Evolutionary conservation across 2,329 filamentous ascomycete species (phyloP).

Genomic region (Clarireedia paspali): DNA sequence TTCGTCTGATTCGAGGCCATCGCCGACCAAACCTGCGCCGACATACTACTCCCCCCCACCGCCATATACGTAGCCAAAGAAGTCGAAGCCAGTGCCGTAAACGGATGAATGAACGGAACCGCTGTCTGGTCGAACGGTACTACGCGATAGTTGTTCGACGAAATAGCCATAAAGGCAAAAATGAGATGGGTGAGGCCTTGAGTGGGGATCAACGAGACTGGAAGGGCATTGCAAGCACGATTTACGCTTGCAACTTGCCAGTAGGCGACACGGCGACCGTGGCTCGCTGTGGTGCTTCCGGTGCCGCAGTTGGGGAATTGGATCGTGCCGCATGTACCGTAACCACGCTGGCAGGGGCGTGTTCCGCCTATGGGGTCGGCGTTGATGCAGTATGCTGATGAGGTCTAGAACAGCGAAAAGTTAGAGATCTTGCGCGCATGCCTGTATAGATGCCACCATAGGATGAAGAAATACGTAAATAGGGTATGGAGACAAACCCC

Average conservation of each 20-base stretch:
- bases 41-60: conserved; percentile 34
- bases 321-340: neutral
- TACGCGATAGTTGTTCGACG: conserved; percentile 29
- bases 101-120: conserved; percentile 16
- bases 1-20: conserved; percentile 22
- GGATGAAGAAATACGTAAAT: neutral
- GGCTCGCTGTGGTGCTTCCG: neutral
- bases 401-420: neutral
- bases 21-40: conserved; percentile 20
- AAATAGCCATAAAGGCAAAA: conserved; percentile 36
- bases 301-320: neutral
- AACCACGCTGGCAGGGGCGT: neutral
- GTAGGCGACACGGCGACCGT: neutral
- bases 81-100: conserved; percentile 29
- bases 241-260: conserved; percentile 1
- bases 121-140: conserved; percentile 23
- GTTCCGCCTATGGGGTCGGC: conserved; percentile 2
- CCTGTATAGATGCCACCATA: neutral
- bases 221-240: conserved; percentile 28
- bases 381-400: conserved; percentile 7
- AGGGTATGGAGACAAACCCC: neutral
- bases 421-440: neutral
- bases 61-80: conserved; percentile 31
- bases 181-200: conserved; percentile 30
- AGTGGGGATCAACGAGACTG: conserved; percentile 29